A percentile compares a stretch with the other conserved stretches of the same genome.
phyloP scores from a whole-genome alignment of 176 grass and related monocot species.

The Oryza punctata region DNA sequence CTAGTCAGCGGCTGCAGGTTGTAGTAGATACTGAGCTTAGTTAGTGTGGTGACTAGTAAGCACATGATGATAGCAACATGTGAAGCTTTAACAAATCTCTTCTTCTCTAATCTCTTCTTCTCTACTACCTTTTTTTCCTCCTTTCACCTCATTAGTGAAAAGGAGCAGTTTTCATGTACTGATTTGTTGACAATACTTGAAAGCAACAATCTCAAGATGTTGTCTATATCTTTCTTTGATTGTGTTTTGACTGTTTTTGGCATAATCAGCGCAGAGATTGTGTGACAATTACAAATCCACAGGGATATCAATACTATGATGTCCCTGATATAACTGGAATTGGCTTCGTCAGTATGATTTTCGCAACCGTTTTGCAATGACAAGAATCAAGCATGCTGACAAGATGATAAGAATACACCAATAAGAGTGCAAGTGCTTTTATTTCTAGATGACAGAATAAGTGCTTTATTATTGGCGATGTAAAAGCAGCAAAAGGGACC shows the following conservation, averaged over 20 bases:
- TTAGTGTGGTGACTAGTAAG: conserved; percentile 1
- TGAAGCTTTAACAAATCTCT: not conserved
- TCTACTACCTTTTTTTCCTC: not conserved
- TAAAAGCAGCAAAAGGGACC: no score
- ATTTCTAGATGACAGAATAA: no score
- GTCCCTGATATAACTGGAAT: not conserved
- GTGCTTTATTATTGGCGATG: no score
- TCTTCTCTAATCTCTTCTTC: no score
- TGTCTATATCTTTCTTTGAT: not conserved
- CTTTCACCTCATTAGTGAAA: not conserved
- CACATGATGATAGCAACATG: not conserved
- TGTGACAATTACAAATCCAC: not conserved
- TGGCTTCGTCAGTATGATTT: not conserved
- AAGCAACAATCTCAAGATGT: not conserved
- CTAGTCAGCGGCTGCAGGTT: conserved; percentile 26
- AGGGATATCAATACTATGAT: not conserved
- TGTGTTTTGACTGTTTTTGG: no score
- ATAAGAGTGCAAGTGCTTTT: not conserved
- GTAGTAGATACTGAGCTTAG: conserved; percentile 21
- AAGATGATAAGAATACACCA: not conserved
- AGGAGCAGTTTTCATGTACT: conserved; percentile 28
- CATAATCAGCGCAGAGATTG: not conserved
- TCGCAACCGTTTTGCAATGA: not conserved
- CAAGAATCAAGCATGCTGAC: not conserved
- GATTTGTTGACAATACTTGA: conserved; percentile 20